Percentiles rank a stretch among this genome's conserved stretches.
These are phyloP conservation scores for Lasiosphaeria miniovina DNA, from an alignment of 495 filamentous ascomycete genomes.

Conservation along the genomic window DNA sequence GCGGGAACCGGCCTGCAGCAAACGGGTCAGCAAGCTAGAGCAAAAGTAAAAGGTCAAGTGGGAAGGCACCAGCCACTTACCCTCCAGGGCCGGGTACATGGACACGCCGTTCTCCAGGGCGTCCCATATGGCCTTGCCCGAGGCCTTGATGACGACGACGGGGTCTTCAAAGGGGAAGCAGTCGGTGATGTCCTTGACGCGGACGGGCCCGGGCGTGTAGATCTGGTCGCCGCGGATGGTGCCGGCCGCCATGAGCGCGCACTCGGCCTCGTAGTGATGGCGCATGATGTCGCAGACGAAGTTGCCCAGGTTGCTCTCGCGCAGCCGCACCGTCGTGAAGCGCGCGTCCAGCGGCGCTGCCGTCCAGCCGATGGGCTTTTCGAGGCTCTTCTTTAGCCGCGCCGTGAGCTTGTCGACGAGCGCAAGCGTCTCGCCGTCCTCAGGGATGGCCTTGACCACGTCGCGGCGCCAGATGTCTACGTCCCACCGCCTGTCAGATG, in stretches of 20 bases:
- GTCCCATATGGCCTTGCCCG: conserved; percentile 63
- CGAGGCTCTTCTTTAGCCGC: conserved; percentile 67
- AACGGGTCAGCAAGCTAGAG: neutral
- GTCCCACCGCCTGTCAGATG: conserved; percentile 57
- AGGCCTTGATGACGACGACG: conserved; percentile 68
- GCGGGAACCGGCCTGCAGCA: conserved; percentile 57
- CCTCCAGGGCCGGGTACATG: conserved; percentile 78
- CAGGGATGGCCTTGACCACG: conserved; percentile 60
- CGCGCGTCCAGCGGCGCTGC: conserved; percentile 75
- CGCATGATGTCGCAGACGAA: conserved; percentile 91
- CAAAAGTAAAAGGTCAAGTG: neutral
- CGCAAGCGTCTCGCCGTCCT: conserved; percentile 53
- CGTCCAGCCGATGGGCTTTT: conserved; percentile 81
- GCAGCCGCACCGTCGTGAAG: conserved; percentile 73
- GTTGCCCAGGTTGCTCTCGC: conserved; percentile 82
- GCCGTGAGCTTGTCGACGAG: conserved; percentile 67
- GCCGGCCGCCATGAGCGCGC: conserved; percentile 78
- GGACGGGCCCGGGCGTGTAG: conserved; percentile 73
- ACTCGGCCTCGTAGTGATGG: conserved; percentile 73
- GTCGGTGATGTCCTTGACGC: conserved; percentile 70
- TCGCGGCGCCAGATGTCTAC: conserved; percentile 75
- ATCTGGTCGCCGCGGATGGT: conserved; percentile 91
- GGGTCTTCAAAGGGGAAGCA: conserved; percentile 95
- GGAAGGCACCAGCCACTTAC: conserved; percentile 29
- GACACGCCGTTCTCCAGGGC: conserved; percentile 82